Conservation (phyloP, 345 rosid genomes). For the Aquilaria yunnanensis region DNA sequence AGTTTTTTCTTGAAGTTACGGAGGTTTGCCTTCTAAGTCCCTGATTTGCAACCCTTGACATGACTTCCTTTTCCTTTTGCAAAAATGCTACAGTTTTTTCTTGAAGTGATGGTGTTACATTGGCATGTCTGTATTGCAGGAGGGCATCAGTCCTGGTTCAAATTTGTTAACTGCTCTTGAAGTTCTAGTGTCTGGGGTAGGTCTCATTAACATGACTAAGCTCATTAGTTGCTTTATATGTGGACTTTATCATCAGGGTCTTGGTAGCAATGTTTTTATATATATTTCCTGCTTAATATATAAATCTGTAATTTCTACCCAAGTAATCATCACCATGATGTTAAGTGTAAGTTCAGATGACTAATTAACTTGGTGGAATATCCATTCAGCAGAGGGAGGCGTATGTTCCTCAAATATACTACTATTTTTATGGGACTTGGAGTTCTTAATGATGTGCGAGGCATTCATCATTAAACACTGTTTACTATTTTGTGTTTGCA, state of each 20-base stretch:
- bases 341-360: not conserved
- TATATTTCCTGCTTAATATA: slow-evolving; percentile 12
- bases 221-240: too few relatives aligned
- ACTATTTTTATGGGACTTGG: not conserved
- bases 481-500: slow-evolving; percentile 27
- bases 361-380: not conserved
- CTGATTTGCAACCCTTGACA: not conserved
- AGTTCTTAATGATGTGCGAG: not conserved
- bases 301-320: slow-evolving; percentile 3
- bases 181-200: slow-evolving; percentile 91
- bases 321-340: too few relatives aligned
- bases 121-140: slow-evolving; percentile 42
- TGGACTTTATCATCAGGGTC: not conserved
- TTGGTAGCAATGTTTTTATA: slow-evolving; percentile 1
- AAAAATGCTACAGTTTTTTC: not conserved
- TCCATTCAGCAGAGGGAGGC: too few relatives aligned
- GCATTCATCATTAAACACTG: not conserved
- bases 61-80: not conserved
- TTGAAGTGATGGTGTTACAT: slow-evolving; percentile 7
- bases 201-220: slow-evolving; percentile 5
- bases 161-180: slow-evolving; percentile 82
- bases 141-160: slow-evolving; percentile 69
- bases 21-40: slow-evolving; percentile 42
- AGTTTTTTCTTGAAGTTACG: slow-evolving; percentile 65
- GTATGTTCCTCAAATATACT: too few relatives aligned